Evolutionary conservation across 257 asterid species (phyloP).

Genomic region (Plantago major): DNA sequence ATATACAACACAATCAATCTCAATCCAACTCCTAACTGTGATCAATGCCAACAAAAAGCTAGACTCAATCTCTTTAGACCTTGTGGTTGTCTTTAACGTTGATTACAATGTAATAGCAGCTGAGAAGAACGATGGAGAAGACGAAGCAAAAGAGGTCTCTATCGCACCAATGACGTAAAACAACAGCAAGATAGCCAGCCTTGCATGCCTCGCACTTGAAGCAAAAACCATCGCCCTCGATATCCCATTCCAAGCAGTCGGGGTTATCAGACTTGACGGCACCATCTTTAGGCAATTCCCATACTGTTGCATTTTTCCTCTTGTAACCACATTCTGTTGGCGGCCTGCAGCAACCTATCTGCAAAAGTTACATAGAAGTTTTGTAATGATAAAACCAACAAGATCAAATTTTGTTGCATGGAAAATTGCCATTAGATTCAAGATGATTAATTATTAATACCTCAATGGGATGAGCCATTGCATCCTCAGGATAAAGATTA

Average conservation of each 20-base stretch:
- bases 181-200: constrained; percentile 5
- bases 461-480: constrained; percentile 12
- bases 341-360: constrained; percentile 14
- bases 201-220: constrained; percentile 12
- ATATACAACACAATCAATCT: no score
- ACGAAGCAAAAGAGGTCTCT: constrained; percentile 11
- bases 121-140: constrained; percentile 8
- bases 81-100: background rate
- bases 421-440: background rate
- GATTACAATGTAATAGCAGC: constrained; percentile 4
- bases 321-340: constrained; percentile 4
- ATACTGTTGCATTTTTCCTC: constrained; percentile 1
- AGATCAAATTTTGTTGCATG: background rate
- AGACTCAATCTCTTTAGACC: background rate
- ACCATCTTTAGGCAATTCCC: constrained; percentile 6
- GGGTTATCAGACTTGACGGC: background rate
- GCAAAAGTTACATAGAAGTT: background rate
- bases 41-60: no score
- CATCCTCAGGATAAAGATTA: constrained; percentile 5
- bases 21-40: no score
- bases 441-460: background rate
- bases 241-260: constrained; percentile 13
- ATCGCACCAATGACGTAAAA: constrained; percentile 10
- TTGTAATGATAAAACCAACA: background rate
- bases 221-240: constrained; percentile 1